These are phyloP conservation scores for Pseudonitzschia delicatissima DNA, from an alignment of 108 stramenopile species.

Conservation along the genomic window DNA sequence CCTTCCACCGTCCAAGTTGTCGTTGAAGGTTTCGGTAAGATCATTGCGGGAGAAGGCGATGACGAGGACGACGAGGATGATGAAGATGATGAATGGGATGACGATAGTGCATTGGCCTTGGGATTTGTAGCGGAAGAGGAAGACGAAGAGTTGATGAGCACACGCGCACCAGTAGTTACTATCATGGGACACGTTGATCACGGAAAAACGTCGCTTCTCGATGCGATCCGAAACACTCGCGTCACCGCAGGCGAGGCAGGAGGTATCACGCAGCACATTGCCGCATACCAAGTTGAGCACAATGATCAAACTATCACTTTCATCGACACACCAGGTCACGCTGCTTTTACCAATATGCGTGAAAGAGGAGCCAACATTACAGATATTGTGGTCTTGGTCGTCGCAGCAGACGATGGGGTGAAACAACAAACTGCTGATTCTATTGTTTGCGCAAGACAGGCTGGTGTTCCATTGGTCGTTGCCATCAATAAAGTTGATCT, in stretches of 20 bases:
- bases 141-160: conserved; percentile 59
- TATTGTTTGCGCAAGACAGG: conserved; percentile 89
- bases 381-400: conserved; percentile 98
- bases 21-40: conserved; percentile 89
- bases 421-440: conserved; percentile 98
- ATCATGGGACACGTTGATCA: conserved; percentile 99
- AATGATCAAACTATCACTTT: conserved; percentile 86
- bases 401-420: conserved; percentile 99
- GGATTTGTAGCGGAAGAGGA: conserved; percentile 75
- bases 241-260: conserved; percentile 96
- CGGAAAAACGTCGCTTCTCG: conserved; percentile 98
- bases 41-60: conserved; percentile 59
- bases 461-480: conserved; percentile 93
- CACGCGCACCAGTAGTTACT: conserved; percentile 94
- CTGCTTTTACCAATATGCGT: conserved; percentile 97
- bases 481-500: conserved; percentile 98
- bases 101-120: conserved; percentile 62
- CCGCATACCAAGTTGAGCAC: conserved; percentile 88
- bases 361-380: conserved; percentile 96
- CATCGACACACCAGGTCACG: conserved; percentile 99
- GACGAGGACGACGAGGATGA: conserved; percentile 67
- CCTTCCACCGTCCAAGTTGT: conserved; percentile 77
- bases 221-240: conserved; percentile 87
- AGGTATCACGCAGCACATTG: conserved; percentile 98
- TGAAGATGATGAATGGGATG: conserved; percentile 45